Base-by-base conservation (phyloP, 805 yeast genomes). In the Wickerhamia fluorescens region DNA sequence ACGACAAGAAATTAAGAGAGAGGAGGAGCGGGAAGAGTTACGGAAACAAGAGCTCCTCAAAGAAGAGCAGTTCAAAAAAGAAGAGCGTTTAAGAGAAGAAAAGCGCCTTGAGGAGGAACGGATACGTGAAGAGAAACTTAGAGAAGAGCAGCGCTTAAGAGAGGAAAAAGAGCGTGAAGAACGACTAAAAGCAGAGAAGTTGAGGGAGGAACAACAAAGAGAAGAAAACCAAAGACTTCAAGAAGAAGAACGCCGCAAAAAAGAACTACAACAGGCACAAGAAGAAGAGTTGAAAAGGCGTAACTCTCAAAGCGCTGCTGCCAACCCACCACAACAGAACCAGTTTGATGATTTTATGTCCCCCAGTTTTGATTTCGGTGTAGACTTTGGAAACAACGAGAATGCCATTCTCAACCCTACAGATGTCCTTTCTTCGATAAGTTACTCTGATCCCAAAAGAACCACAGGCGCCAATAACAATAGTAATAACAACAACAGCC, bases 61-160 rank as follows among this genome's bases (percentile, higher is more conserved):
- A 23, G 36, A 35, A 20, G 37, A 44, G 33, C 34, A 36, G 24
- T n/a, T n/a, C n/a, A n/a, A n/a, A n/a, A n/a, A n/a, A n/a, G 44
- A 45, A 27, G 45, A 40, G 19, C 7, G 10, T 7, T 18, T 51
- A 45, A 34, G 22, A 16, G 16, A 18, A 18, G 20, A 18, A 10
- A 18, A 18, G 20, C 9, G 9, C 9, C 20, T 7, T 10, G 9
- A 18, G 20, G n/a, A n/a, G n/a, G n/a, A n/a, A n/a, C n/a, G n/a
- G n/a, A 18, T 18, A 7, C 20, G 68, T 32, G 45, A 62, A 4
- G 67, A 54, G 30, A 60, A 55, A 34, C 61, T 62, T 27, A 41
- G 61, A 16, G 66, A 63, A 37, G 60, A 51, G 41, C 56, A 53
- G 38, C 66, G 59, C 38, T 49, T 51, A 24, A 65, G 59, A 36